phyloP scores from a whole-genome alignment of 495 filamentous ascomycete genomes.

The Talaromyces wortmannii region DNA sequence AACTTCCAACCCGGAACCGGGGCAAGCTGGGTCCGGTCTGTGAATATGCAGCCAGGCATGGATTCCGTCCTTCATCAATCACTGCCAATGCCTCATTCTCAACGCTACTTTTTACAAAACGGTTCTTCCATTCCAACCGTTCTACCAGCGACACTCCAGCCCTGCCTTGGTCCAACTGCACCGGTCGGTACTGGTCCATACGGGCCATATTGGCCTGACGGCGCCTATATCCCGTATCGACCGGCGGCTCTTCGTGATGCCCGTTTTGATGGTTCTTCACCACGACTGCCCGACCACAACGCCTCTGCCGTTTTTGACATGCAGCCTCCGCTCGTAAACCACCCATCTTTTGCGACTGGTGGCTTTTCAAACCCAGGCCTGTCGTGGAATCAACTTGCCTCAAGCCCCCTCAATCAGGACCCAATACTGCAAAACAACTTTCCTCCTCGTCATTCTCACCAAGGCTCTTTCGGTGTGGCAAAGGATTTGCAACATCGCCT shows the following conservation, averaged over 20 bases:
- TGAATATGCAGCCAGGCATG: slow-evolving; percentile 31
- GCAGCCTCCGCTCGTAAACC: slow-evolving; percentile 20
- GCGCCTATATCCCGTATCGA: slow-evolving; percentile 66
- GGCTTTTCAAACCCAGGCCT: slow-evolving; percentile 16
- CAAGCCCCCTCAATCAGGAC: slow-evolving; percentile 19
- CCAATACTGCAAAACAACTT: slow-evolving; percentile 28
- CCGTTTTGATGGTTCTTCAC: slow-evolving; percentile 29
- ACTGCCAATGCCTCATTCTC: slow-evolving; percentile 30
- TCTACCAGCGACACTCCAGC: slow-evolving; percentile 64
- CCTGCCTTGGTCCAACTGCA: slow-evolving; percentile 62
- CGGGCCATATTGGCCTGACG: slow-evolving; percentile 75
- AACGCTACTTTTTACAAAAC: slow-evolving; percentile 34
- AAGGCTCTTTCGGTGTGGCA: slow-evolving; percentile 13
- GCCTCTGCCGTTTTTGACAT: slow-evolving; percentile 20
- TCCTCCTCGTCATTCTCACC: slow-evolving; percentile 36
- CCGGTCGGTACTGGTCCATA: slow-evolving; percentile 66
- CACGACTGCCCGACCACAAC: slow-evolving; percentile 11
- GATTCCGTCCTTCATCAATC: slow-evolving; percentile 47
- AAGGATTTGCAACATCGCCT: slow-evolving; percentile 13
- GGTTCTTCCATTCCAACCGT: slow-evolving; percentile 57
- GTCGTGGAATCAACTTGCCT: slow-evolving; percentile 25
- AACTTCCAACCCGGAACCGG: slow-evolving; percentile 3
- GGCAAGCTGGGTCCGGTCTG: slow-evolving; percentile 36
- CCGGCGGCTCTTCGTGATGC: slow-evolving; percentile 59
- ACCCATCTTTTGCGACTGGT: slow-evolving; percentile 15